Evolutionary conservation across 768 basidiomycete species (phyloP).

Genomic region (Leccinum fibrillosum): DNA sequence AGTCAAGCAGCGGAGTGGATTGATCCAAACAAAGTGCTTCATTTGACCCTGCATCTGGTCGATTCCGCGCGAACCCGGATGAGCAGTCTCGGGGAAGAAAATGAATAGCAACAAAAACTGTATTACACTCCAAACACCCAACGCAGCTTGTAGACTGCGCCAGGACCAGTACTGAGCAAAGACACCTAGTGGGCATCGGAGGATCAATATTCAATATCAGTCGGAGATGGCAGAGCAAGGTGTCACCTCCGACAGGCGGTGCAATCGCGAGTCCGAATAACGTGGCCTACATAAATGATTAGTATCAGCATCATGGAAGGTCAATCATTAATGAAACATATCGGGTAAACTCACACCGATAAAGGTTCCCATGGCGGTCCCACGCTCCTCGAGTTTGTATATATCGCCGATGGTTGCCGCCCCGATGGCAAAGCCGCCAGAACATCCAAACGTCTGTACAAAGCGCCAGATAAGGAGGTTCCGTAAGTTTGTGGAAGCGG

Average conservation of each 20-base stretch:
- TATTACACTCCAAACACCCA: conserved; percentile 41
- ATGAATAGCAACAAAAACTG: conserved; percentile 39
- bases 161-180: conserved; percentile 62
- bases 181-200: conserved; percentile 32
- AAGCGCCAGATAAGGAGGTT: conserved; percentile 58
- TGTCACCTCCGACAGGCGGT: conserved; percentile 52
- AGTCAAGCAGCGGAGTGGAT: conserved; percentile 52
- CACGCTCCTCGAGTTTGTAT: conserved; percentile 59
- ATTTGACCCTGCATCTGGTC: conserved; percentile 38
- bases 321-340: neutral
- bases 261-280: conserved; percentile 62
- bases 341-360: conserved; percentile 38
- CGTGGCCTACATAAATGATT: conserved; percentile 31
- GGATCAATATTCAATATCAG: neutral
- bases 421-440: conserved; percentile 53
- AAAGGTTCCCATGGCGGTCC: conserved; percentile 58
- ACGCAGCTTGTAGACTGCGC: conserved; percentile 51
- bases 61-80: conserved; percentile 54
- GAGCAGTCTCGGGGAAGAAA: conserved; percentile 66
- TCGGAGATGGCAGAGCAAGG: neutral
- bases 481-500: conserved; percentile 39
- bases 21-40: conserved; percentile 45
- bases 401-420: conserved; percentile 65
- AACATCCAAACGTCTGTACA: conserved; percentile 63
- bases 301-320: neutral